Conservation (phyloP, 305 asterid species). For the Fraxinus paxiana region DNA sequence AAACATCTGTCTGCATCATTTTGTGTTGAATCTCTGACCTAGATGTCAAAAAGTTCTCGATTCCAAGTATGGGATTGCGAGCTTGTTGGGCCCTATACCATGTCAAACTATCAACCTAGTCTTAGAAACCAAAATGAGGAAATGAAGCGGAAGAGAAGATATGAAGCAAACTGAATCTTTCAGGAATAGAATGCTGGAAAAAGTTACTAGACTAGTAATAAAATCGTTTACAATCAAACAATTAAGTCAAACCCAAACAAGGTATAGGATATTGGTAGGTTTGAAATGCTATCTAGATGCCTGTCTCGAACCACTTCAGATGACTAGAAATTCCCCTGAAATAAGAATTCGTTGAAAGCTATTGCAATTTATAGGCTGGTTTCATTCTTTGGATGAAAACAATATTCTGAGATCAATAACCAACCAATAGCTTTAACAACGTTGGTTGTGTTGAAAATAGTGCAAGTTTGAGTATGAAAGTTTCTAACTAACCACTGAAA, state of each 20-base stretch:
- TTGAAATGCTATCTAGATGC: neutral
- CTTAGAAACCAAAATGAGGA: neutral
- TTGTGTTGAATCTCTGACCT: neutral
- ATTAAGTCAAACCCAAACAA: neutral
- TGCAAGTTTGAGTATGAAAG: neutral
- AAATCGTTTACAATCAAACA: neutral
- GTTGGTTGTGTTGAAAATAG: neutral
- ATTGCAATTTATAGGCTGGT: neutral
- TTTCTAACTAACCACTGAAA: neutral
- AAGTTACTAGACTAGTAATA: neutral
- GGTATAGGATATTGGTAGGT: neutral
- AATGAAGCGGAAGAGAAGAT: neutral
- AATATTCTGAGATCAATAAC: neutral
- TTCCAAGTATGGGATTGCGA: neutral
- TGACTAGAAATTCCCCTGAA: neutral
- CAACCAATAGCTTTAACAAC: neutral
- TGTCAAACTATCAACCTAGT: neutral
- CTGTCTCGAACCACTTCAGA: neutral
- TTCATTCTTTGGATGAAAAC: neutral
- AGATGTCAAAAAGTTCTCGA: neutral
- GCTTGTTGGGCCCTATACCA: neutral
- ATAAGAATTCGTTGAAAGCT: neutral
- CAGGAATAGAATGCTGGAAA: neutral
- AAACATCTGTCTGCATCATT: neutral
- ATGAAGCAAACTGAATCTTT: neutral